Evolutionary conservation across 2,329 filamentous ascomycete genomes (phyloP).

Genomic region (Cordyceps farinosa): DNA sequence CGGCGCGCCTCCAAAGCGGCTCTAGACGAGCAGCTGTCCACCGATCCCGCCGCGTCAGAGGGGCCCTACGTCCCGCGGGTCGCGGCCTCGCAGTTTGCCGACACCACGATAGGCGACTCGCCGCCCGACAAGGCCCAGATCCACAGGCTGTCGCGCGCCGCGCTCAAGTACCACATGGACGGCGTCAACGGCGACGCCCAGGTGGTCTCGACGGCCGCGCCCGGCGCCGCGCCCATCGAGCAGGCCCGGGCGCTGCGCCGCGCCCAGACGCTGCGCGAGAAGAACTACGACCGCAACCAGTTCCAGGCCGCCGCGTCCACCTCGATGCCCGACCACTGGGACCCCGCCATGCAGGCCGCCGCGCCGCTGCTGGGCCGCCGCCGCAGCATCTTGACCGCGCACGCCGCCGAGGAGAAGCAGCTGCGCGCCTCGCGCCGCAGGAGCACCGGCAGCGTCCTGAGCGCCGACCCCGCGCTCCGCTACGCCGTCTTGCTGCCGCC

Average conservation of each 20-base stretch:
- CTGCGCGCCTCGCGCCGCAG: slow-evolving; percentile 29
- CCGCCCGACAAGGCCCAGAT: slow-evolving; percentile 35
- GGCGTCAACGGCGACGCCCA: slow-evolving; percentile 25
- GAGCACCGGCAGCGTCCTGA: slow-evolving; percentile 36
- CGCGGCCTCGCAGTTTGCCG: slow-evolving; percentile 52
- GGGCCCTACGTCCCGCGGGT: slow-evolving; percentile 47
- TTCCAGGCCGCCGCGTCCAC: slow-evolving; percentile 33
- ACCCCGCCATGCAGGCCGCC: neutral
- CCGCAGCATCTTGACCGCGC: slow-evolving; percentile 7
- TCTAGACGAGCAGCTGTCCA: neutral
- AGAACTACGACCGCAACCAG: slow-evolving; percentile 40
- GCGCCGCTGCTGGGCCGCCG: neutral
- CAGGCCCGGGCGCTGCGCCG: slow-evolving; percentile 36
- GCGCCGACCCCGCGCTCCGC: slow-evolving; percentile 19
- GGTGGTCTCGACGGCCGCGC: slow-evolving; percentile 23
- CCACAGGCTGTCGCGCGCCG: slow-evolving; percentile 43
- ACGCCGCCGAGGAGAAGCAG: slow-evolving; percentile 18
- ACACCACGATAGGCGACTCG: slow-evolving; percentile 47
- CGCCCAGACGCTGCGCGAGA: slow-evolving; percentile 38
- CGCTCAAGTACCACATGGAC: slow-evolving; percentile 39
- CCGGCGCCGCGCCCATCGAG: slow-evolving; percentile 32
- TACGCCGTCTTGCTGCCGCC: slow-evolving; percentile 12
- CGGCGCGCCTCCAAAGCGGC: slow-evolving; percentile 12
- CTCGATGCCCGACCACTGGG: slow-evolving; percentile 22
- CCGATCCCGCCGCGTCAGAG: neutral